Base-by-base conservation (phyloP, 768 basidiomycete species). In the Xanthoconium stramineum region DNA sequence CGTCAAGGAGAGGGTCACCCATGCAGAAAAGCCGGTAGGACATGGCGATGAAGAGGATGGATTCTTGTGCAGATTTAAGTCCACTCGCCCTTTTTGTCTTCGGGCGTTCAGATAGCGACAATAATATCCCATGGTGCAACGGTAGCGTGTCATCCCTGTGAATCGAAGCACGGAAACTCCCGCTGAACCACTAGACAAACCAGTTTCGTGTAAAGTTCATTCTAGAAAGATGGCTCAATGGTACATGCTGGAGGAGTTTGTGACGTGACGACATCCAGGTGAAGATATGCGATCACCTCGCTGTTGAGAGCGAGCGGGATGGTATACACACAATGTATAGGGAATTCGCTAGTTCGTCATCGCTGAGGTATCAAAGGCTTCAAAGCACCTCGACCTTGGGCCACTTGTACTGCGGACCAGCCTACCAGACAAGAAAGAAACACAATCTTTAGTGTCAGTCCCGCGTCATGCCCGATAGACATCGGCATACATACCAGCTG, bases 1-100 rank as follows among this genome's bases (percentile, higher is more conserved):
- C 89, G 73, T 99, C 95, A 50, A 98, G 87, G 69, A 98, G 80
- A 65, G 96, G 96, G 75, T 98, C 97, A 40, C 96, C 96, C 76
- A 98, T 76, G 76, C 86, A 91, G 75, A 98, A 93, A 43, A 98
- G 75, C 44, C 80, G 70, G 76, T 84, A 88, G 20, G 79, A 72
- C 47, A 84, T 70, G 78, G 81, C 78, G 58, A 44, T 66, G 40
- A 45, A 20, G 57, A 24, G 5, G n/a, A n/a, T n/a, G n/a, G n/a
- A n/a, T n/a, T n/a, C n/a, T 0, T 15, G 47, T 5, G 15, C 47
- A 9, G 35, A 35, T 20, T 3, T 24, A 9, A 48, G 20, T 10
- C 6, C 12, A 35, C 33, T 35, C 12, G 3, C 3, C 33, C 8
- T 35, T 35, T 12, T 12, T 35, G 2, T 35, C 24, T 24, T 24